These are phyloP conservation scores for Wickerhamiella sergipiensis DNA, from an alignment of 805 yeast species.

Conservation along the genomic window DNA sequence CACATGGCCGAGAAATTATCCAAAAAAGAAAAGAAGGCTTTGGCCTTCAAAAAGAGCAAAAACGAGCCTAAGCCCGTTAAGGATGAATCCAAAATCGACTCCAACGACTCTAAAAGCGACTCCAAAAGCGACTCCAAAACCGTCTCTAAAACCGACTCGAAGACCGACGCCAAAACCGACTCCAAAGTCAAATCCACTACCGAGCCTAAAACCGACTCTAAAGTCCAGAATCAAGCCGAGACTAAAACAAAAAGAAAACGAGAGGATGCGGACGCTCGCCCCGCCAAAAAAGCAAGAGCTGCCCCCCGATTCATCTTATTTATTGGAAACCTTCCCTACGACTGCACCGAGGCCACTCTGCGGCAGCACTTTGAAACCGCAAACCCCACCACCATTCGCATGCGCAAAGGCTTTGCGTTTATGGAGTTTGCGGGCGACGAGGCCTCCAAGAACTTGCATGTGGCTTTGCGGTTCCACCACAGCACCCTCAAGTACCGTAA, in stretches of 20 bases:
- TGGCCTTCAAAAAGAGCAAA: conserved; percentile 14
- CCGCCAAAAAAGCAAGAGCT: conserved; percentile 49
- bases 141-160: conserved; percentile 24
- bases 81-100: not conserved
- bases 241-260: not conserved
- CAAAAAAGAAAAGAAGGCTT: conserved; percentile 22
- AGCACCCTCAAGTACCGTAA: conserved; percentile 52
- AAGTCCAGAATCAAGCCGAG: conserved; percentile 22
- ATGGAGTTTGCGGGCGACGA: conserved; percentile 63
- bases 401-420: conserved; percentile 88
- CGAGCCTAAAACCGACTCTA: conserved; percentile 17
- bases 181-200: conserved; percentile 24
- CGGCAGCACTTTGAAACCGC: conserved; percentile 56
- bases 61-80: not conserved
- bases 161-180: conserved; percentile 29
- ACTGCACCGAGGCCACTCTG: conserved; percentile 47
- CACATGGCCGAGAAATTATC: conserved; percentile 15
- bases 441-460: conserved; percentile 68
- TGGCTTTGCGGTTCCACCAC: conserved; percentile 76
- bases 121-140: conserved; percentile 24
- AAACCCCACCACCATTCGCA: conserved; percentile 58
- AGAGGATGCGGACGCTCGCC: conserved; percentile 7
- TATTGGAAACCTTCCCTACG: conserved; percentile 81
- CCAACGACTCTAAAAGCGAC: too few relatives aligned
- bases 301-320: conserved; percentile 69